phyloP scores from a whole-genome alignment of 495 filamentous ascomycete species.

The Hypoxylon intermedium region DNA sequence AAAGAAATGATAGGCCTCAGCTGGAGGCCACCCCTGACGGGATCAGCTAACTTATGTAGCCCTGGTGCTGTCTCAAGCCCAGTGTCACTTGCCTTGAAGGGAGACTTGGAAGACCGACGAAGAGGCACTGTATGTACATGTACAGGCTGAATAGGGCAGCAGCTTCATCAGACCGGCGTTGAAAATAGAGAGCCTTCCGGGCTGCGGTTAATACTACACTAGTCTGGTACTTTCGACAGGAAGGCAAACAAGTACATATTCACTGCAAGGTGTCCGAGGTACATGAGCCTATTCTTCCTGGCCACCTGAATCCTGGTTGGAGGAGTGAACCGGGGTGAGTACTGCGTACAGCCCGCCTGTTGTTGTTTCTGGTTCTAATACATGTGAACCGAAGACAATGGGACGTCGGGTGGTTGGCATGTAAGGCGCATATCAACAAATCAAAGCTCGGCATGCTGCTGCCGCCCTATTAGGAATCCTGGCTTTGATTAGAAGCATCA shows the following conservation, averaged over 20 bases:
- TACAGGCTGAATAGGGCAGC: conserved; percentile 9
- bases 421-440: conserved; percentile 20
- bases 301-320: conserved; percentile 12
- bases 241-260: conserved; percentile 2
- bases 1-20: too few species aligned
- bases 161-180: conserved; percentile 1
- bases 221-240: background rate
- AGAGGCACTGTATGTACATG: conserved; percentile 1
- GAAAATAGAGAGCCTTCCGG: conserved; percentile 1
- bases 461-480: conserved; percentile 16
- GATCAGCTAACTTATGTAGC: background rate
- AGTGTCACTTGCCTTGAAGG: conserved; percentile 4
- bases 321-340: conserved; percentile 22
- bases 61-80: conserved; percentile 11
- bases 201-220: conserved; percentile 3
- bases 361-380: conserved; percentile 16
- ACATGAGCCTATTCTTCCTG: conserved; percentile 16
- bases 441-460: conserved; percentile 9
- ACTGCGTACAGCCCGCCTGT: conserved; percentile 13
- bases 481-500: conserved; percentile 13
- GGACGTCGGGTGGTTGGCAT: conserved; percentile 25
- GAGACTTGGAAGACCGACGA: background rate
- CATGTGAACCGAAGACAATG: conserved; percentile 29
- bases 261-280: background rate
- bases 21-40: too few species aligned